Conservation (phyloP, 495 filamentous ascomycete genomes). For the Xylaria bambusicola region DNA sequence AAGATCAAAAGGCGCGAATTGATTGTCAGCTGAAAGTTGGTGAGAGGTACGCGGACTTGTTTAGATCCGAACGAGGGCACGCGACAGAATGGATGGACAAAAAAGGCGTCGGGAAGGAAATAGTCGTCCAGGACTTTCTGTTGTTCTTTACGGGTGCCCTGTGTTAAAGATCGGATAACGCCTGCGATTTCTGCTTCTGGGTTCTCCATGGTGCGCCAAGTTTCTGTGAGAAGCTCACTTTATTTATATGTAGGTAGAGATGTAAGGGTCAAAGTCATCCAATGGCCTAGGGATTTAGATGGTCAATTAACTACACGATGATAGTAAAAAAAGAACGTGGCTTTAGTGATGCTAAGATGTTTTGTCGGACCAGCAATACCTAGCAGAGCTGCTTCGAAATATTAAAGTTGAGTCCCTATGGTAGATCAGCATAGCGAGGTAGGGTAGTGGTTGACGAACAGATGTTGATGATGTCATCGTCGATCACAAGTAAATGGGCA, state of each 20-base stretch:
- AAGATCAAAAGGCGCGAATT: slow-evolving; percentile 63
- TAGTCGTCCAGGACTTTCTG: slow-evolving; percentile 62
- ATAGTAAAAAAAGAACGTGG: too few relatives aligned
- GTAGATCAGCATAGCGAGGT: too few relatives aligned
- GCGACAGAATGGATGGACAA: slow-evolving; percentile 80
- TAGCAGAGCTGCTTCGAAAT: too few relatives aligned
- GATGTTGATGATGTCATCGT: slow-evolving; percentile 9
- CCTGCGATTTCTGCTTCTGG: slow-evolving; percentile 46
- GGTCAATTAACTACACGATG: too few relatives aligned
- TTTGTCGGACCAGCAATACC: too few relatives aligned
- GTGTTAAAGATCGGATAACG: slow-evolving; percentile 67
- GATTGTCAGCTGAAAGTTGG: slow-evolving; percentile 25
- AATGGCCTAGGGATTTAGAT: too few relatives aligned
- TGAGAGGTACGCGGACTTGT: slow-evolving; percentile 7
- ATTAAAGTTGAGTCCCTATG: too few relatives aligned
- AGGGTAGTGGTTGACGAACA: too few relatives aligned
- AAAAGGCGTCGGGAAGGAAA: slow-evolving; percentile 68
- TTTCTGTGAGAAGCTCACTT: too few relatives aligned
- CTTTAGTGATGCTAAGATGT: too few relatives aligned
- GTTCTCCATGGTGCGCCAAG: slow-evolving; percentile 21
- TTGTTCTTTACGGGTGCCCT: slow-evolving; percentile 65
- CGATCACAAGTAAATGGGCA: neutral
- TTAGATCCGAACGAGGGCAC: slow-evolving; percentile 58
- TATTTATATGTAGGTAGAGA: too few relatives aligned
- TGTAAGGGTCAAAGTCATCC: too few relatives aligned